Percentiles rank a stretch among this genome's conserved stretches.
These are phyloP conservation scores for Spergularia azorica DNA, from an alignment of 179 eudicot genomes.

Conservation along the genomic window DNA sequence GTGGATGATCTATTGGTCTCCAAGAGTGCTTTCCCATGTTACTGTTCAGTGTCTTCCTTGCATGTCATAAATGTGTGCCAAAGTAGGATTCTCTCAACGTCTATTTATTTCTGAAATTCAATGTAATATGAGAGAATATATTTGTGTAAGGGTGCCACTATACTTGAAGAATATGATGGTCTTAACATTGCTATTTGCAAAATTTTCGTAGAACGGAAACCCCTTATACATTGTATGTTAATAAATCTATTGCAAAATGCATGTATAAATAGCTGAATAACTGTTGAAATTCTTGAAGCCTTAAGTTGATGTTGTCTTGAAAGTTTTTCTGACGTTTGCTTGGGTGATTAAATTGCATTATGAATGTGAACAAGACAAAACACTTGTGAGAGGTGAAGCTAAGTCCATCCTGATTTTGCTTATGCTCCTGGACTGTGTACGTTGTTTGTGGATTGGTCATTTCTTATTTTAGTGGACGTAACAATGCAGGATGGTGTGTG, in stretches of 20 bases:
- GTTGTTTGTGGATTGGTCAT: neutral
- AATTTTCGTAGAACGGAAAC: neutral
- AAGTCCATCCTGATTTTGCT: neutral
- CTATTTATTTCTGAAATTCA: neutral
- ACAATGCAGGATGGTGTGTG: neutral
- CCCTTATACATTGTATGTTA: neutral
- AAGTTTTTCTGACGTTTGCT: too few species aligned
- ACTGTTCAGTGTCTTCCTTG: neutral
- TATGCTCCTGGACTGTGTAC: neutral
- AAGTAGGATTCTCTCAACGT: too few species aligned
- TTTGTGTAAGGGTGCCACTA: neutral
- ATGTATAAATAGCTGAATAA: neutral
- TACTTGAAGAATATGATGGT: slow-evolving; percentile 1
- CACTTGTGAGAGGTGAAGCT: too few species aligned
- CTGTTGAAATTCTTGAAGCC: neutral
- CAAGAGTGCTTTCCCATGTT: neutral
- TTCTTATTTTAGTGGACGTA: neutral
- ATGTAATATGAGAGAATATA: slow-evolving; percentile 5
- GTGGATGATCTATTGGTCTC: slow-evolving; percentile 1
- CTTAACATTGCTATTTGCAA: neutral
- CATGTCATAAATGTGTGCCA: neutral
- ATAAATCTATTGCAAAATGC: neutral
- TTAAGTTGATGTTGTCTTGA: neutral
- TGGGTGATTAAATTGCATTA: neutral
- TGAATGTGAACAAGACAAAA: neutral